Evolutionary conservation across 2,329 filamentous ascomycete species (phyloP), one percentile per base, ranked within the genome.

Genomic region (Botrytis cinerea): DNA sequence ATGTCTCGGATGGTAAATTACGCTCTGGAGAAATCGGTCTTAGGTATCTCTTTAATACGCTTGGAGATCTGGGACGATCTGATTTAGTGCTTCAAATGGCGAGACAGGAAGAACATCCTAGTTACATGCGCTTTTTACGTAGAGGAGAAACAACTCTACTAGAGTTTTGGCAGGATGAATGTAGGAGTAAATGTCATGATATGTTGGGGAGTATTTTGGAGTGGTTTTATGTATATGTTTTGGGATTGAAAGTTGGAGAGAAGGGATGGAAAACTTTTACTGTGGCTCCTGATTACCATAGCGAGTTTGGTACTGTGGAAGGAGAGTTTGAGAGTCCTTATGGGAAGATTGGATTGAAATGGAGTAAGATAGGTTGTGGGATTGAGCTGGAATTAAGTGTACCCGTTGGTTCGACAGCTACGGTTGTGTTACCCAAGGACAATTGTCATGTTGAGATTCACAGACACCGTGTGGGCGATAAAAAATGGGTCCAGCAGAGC

Each of bases 171-270:
- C 83, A 84, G 75, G 82, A 84, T 63, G 81, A 81, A 14, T 84
- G 83, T 76, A 79, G 83, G 32, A 82, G 80, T 25, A 85, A 85
- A 75, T 84, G 84, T 64, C 84, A 86, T 75, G 84, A 86, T 75
- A 85, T 86, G 84, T 79, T 86, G 10, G 84, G 84, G 0, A 85
- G 83, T 0, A 84, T 85, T 46, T 85, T 85, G 61, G 84, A 85
- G 75, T 86, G 84, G 84, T 84, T 85, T 70, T 86, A 86, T 64
- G 80, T 35, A 3, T 69, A 18, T 57, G 48, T 57, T 9, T 32
- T 70, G n/a, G 51, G 67, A 12, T 40, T 70, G 25, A 45, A 43
- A 18, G n/a, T 70, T 32, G 25, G 32, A 22, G 66, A 40, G 20
- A 38, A 70, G 67, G 38, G 51, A 28, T 40, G 48, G 67, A 43